A percentile compares a stretch with the other conserved stretches of the same genome.
Conservation (phyloP, 495 filamentous ascomycete species). For the Podospora appendiculata region DNA sequence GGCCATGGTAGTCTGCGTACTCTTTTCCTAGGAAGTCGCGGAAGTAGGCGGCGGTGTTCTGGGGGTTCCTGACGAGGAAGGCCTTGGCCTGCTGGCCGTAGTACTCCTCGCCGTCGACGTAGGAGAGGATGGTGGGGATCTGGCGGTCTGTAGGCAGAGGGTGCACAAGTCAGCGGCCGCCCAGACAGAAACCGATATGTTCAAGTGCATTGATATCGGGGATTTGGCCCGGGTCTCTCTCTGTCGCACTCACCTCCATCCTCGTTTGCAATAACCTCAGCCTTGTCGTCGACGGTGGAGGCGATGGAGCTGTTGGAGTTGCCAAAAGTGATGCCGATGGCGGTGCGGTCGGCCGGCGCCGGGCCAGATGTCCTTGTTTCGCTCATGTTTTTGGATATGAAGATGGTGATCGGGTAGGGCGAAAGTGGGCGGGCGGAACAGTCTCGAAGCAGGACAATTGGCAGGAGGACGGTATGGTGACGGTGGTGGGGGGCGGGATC, state of each 20-base stretch:
- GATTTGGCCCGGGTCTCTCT: too few species aligned
- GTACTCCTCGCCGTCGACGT: conserved; percentile 91
- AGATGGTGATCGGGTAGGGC: background rate
- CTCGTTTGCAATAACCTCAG: conserved; percentile 97
- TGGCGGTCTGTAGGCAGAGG: conserved; percentile 64
- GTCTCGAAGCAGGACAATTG: background rate
- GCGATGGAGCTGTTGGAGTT: conserved; percentile 98
- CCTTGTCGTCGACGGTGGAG: conserved; percentile 82
- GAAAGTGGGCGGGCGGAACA: background rate
- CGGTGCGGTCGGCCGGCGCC: conserved; percentile 55
- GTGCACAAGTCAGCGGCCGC: too few species aligned
- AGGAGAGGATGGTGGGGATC: conserved; percentile 90
- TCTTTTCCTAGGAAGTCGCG: conserved; percentile 92
- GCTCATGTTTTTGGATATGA: conserved; percentile 22
- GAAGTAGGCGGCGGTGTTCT: conserved; percentile 93
- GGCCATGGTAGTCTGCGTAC: conserved; percentile 34
- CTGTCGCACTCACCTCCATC: conserved; percentile 82
- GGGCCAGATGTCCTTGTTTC: conserved; percentile 29
- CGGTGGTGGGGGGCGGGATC: background rate
- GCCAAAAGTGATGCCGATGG: conserved; percentile 96
- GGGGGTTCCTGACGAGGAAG: conserved; percentile 82
- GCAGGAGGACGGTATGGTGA: background rate
- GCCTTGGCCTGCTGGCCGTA: conserved; percentile 92
- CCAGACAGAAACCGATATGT: too few species aligned
- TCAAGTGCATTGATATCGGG: too few species aligned